Base-by-base conservation (phyloP, 768 basidiomycete genomes). In the Tricholoma furcatifolium region DNA sequence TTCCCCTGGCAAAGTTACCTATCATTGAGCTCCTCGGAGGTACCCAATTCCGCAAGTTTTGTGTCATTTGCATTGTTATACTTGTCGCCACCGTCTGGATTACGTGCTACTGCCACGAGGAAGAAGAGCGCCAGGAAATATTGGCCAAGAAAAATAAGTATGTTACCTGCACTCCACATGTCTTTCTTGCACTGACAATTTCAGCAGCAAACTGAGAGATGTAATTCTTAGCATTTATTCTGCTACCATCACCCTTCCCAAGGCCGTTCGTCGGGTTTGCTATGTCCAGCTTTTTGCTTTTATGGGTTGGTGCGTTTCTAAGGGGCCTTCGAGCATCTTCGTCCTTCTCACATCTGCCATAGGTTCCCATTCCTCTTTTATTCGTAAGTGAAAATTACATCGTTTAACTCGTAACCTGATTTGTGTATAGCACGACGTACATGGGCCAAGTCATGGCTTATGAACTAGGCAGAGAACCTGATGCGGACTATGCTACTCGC, bases 321-420 rank as follows among this genome's bases (percentile, higher is more conserved):
- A 38, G 43, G 40, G 20, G 9, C 24, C 15, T 30, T 43, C 6
- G 23, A 20, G 15, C 5, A 39, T 35, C 51, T 38, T 36, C 62
- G 43, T 47, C 60, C 18, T 47, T 41, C 12, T 23, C 23, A 51
- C 42, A 18, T 38, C 40, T 8, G 18, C 12, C 14, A 21, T 14
- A 88, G 89, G 92, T 98, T 98, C 64, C 95, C 95, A 1, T 98
- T 94, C 75, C 75, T 97, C 36, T 97, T 98, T 70, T 94, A 93
- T 61, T 82, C 91, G 88, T 88, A 67, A 51, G 84, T 68, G 36
- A 30, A 34, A 53, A 17, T 51, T 24, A 31, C 39, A 30, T 34
- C 31, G 12, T 21, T 39, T 47, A 38, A 11, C n/a, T 17, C 11
- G 18, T 42, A 30, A 11, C 32, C 30, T 30, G 23, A 43, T 18